Evolutionary conservation across 2,329 filamentous ascomycete genomes (phyloP), one percentile per base, ranked within the genome.

Genomic region (Emmonsiellopsis sp.): DNA sequence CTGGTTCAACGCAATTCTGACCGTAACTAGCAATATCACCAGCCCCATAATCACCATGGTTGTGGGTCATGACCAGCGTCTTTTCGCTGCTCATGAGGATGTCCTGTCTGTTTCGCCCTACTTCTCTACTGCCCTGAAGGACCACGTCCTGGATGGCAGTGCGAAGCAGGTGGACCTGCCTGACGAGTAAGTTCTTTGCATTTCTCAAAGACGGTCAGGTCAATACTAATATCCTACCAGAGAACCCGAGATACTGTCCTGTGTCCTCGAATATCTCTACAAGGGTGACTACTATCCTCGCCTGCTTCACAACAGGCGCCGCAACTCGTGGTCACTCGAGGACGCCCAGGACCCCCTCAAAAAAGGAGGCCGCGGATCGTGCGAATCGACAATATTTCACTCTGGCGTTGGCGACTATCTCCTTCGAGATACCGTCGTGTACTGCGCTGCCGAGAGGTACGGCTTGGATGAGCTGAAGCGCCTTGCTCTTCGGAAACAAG

Each of bases 71-170:
- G 90, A 95, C 66, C 86, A 87, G 69, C 87, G 91, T 65, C 80
- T 95, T 70, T 96, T 96, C 79, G 91, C 91, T 64, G 91, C 90
- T 67, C 91, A 96, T 74, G 89, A 96, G 79, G 88, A 95, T 73
- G 85, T 95, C 65, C 83, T 96, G 60, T 83, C 82, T 67, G 83
- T 88, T 72, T 92, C 89, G 69, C 86, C 89, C 61, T 94, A 87
- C 73, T 94, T 96, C 72, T 80, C 83, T 63, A 78, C 81, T 65
- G 80, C 83, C 63, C 81, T 89, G 66, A 83, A 82, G 65, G 82
- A 81, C 67, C 82, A 86, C 69, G 87, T 86, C 75, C 80, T 85
- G 71, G 85, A 87, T 68, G 79, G 75, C 56, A 71, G 73, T 74
- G 76, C 83, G 79, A 84, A 87, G 77, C 81, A 88, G 82, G 82